Conservation (phyloP, 805 yeast species). For the Jamesozyma lodderae region DNA sequence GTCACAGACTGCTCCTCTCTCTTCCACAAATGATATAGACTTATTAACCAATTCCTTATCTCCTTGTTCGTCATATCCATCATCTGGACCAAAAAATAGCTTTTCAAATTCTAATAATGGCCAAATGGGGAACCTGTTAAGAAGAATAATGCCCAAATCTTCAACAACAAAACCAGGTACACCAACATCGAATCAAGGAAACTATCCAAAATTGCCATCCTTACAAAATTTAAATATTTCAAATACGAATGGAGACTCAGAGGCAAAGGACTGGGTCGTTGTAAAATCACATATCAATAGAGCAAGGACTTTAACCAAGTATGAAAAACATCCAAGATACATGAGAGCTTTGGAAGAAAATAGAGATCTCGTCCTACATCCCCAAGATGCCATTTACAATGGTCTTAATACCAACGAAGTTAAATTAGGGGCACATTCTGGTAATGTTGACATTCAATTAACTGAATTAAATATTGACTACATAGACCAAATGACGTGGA, state of each 20-base stretch:
- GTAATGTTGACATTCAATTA: conserved; percentile 26
- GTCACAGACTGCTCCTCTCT: conserved; percentile 10
- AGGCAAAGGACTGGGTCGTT: conserved; percentile 43
- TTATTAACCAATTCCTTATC: background rate
- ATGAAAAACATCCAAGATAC: conserved; percentile 64
- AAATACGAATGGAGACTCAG: conserved; percentile 34
- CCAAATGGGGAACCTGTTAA: conserved; percentile 26
- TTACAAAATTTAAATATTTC: conserved; percentile 17
- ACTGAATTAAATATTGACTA: conserved; percentile 30
- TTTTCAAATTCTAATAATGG: conserved; percentile 16
- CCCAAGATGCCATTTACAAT: conserved; percentile 41
- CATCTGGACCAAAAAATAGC: conserved; percentile 6
- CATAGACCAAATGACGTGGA: conserved; percentile 37
- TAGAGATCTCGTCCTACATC: conserved; percentile 54
- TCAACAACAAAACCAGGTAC: conserved; percentile 11
- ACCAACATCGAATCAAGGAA: background rate
- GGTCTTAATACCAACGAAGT: conserved; percentile 42
- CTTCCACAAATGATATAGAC: conserved; percentile 2
- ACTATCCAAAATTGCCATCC: conserved; percentile 25
- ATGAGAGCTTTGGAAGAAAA: conserved; percentile 52
- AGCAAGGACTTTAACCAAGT: conserved; percentile 56
- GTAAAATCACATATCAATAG: conserved; percentile 57
- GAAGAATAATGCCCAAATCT: conserved; percentile 27
- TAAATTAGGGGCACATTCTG: conserved; percentile 24
- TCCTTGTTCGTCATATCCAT: background rate